A percentile compares a stretch with the other conserved stretches of the same genome.
Evolutionary conservation across 2,329 filamentous ascomycete species (phyloP).

Genomic region (Coleophoma cylindrospora): DNA sequence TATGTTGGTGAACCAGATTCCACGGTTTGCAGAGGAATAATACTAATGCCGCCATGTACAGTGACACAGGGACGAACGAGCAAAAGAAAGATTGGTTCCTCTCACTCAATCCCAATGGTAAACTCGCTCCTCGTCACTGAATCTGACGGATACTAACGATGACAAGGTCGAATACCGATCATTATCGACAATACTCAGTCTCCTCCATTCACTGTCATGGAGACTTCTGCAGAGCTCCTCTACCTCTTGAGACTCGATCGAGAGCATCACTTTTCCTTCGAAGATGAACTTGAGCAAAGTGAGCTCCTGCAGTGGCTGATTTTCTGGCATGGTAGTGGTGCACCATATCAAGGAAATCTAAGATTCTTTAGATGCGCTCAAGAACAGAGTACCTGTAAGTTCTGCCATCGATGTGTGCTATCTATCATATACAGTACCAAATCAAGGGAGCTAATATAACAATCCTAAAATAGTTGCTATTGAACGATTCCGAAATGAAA

Average conservation of each 20-base stretch:
- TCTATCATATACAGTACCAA: constrained; percentile 1
- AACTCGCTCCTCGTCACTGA: neutral
- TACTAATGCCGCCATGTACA: neutral
- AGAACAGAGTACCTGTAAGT: constrained; percentile 39
- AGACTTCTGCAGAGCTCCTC: constrained; percentile 46
- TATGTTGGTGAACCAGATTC: constrained; percentile 19
- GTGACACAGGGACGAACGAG: constrained; percentile 43
- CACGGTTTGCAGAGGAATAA: neutral
- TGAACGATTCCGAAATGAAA: constrained; percentile 45
- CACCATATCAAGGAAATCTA: constrained; percentile 36
- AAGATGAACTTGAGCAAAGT: constrained; percentile 42
- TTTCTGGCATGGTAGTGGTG: constrained; percentile 44
- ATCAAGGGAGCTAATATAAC: neutral
- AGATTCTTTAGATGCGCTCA: constrained; percentile 33
- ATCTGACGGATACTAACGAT: constrained; percentile 16
- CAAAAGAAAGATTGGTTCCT: constrained; percentile 53
- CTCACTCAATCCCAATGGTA: constrained; percentile 38
- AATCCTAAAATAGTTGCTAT: constrained; percentile 31
- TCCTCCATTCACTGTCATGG: constrained; percentile 45
- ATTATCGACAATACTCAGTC: constrained; percentile 43
- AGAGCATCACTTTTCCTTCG: constrained; percentile 45
- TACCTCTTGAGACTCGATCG: constrained; percentile 48
- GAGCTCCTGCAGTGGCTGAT: constrained; percentile 47
- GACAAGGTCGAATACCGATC: constrained; percentile 37
- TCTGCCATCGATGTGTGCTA: neutral